These are phyloP conservation scores for Pholiota conissans DNA, from an alignment of 768 basidiomycete genomes.

Conservation along the genomic window DNA sequence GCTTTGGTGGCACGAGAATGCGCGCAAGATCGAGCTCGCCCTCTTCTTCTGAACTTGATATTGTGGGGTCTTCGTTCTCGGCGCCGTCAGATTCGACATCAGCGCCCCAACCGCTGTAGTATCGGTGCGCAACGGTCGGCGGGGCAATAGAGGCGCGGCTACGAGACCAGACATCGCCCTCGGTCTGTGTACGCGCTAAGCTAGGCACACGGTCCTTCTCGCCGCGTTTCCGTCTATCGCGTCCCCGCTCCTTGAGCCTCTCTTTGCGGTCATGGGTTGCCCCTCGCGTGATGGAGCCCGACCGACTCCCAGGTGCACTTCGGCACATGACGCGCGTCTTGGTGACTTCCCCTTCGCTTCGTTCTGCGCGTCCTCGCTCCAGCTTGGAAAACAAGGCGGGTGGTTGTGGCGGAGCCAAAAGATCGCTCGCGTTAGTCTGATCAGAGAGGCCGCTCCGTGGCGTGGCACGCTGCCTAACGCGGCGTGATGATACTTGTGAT, in stretches of 20 bases:
- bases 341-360: constrained; percentile 42
- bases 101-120: constrained; percentile 27
- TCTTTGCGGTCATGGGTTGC: constrained; percentile 13
- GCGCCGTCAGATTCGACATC: constrained; percentile 22
- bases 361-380: constrained; percentile 33
- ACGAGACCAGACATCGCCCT: constrained; percentile 55
- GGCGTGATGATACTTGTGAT: constrained; percentile 31
- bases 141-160: not conserved
- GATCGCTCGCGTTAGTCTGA: constrained; percentile 22
- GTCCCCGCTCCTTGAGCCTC: constrained; percentile 1
- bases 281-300: constrained; percentile 42
- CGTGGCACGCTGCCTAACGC: constrained; percentile 12
- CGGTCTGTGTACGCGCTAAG: constrained; percentile 58
- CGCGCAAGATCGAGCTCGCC: constrained; percentile 65
- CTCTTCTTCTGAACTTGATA: constrained; percentile 37
- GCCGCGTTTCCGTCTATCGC: constrained; percentile 22
- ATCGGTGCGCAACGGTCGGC: constrained; percentile 21
- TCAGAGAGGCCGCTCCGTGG: constrained; percentile 33
- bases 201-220: constrained; percentile 50
- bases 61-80: constrained; percentile 20
- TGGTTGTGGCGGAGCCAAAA: constrained; percentile 24
- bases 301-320: constrained; percentile 68
- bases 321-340: constrained; percentile 62
- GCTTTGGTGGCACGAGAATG: constrained; percentile 67
- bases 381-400: constrained; percentile 37